These are phyloP conservation scores for Ammopiptanthus mongolicus DNA, from an alignment of 306 rosid species.

Conservation along the genomic window DNA sequence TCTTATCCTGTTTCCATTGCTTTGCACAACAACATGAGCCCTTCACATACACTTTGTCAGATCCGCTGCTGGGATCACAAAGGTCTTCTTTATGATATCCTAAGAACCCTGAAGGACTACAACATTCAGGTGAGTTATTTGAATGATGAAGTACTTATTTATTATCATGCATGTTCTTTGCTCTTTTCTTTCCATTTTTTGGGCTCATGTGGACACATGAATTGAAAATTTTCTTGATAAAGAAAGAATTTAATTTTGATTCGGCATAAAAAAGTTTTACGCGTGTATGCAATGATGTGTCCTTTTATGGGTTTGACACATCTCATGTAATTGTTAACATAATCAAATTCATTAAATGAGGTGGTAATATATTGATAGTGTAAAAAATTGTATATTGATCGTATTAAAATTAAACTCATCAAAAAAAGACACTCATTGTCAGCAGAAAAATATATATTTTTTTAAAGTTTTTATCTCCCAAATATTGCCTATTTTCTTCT, in stretches of 20 bases:
- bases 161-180: neutral
- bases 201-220: neutral
- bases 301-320: too few species aligned
- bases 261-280: too few species aligned
- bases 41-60: slow-evolving; percentile 48
- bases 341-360: too few species aligned
- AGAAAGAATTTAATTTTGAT: too few species aligned
- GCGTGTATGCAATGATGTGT: too few species aligned
- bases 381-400: too few species aligned
- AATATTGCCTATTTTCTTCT: neutral
- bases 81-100: slow-evolving; percentile 55
- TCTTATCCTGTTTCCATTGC: slow-evolving; percentile 29
- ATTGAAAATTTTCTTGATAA: neutral
- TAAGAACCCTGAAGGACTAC: slow-evolving; percentile 64
- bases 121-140: slow-evolving; percentile 38
- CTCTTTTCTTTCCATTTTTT: neutral
- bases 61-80: slow-evolving; percentile 54
- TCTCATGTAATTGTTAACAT: too few species aligned
- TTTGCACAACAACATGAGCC: slow-evolving; percentile 50
- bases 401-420: too few species aligned
- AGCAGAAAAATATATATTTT: too few species aligned
- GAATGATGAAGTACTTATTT: neutral
- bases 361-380: too few species aligned
- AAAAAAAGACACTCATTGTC: too few species aligned
- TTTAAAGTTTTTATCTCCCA: too few species aligned